These are phyloP conservation scores for Ogataea hybrid DNA, from an alignment of 1,139 yeast genomes.

Conservation along the genomic window DNA sequence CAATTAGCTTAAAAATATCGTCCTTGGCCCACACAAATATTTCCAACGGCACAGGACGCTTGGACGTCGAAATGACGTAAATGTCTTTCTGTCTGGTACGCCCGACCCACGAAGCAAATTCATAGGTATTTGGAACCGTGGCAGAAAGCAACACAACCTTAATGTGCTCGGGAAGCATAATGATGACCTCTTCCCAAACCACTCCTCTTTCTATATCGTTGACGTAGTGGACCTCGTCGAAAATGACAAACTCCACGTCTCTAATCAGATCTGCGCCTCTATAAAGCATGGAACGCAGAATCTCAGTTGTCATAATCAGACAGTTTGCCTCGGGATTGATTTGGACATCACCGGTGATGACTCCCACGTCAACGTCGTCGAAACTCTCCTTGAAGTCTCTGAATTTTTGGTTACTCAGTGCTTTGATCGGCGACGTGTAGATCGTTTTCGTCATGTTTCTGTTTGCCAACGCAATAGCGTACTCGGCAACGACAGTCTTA, in stretches of 20 bases:
- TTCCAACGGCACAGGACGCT: constrained; percentile 94
- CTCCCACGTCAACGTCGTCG: constrained; percentile 94
- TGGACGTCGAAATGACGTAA: constrained; percentile 92
- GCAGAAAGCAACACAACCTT: constrained; percentile 75
- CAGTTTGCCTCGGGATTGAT: constrained; percentile 97
- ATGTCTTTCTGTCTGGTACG: constrained; percentile 95
- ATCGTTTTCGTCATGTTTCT: constrained; percentile 91
- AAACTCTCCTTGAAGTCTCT: constrained; percentile 74
- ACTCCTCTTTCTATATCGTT: constrained; percentile 97
- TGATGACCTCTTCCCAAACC: constrained; percentile 99
- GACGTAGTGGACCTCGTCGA: constrained; percentile 96
- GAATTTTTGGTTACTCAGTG: constrained; percentile 92
- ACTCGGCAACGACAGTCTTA: constrained; percentile 98
- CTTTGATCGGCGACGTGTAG: constrained; percentile 96
- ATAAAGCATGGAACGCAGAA: constrained; percentile 86
- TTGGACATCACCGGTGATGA: constrained; percentile 97
- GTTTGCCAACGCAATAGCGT: constrained; percentile 93
- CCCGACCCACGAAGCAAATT: constrained; percentile 98
- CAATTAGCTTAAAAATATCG: constrained; percentile 67
- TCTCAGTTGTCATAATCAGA: constrained; percentile 97
- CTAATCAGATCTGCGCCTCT: constrained; percentile 94
- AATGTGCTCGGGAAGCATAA: constrained; percentile 92
- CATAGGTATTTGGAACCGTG: constrained; percentile 97
- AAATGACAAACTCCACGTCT: constrained; percentile 95
- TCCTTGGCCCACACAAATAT: constrained; percentile 80